Evolutionary conservation across 345 rosid genomes (phyloP), one percentile per base, ranked within the genome.

Genomic region (Pelargonium nanum): DNA sequence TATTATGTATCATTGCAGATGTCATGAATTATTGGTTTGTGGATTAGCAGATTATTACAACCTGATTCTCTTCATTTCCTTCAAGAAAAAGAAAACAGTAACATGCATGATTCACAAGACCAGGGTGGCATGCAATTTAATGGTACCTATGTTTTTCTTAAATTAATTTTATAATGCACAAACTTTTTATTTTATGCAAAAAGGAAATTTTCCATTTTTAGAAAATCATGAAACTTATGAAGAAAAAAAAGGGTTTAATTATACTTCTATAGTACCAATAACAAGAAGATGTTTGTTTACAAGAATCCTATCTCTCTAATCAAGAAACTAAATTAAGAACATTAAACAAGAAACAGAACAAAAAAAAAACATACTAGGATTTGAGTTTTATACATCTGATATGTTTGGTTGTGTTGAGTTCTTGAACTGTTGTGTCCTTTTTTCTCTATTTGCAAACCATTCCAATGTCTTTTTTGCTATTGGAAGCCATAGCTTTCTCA

Each of bases 381-480:
- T 17, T 10, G 4, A n/a, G 15, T 25, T 9, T 17, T 25, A 22
- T 56, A 56, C 25, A 56, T 16, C 17, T 56, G 17, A 22, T n/a
- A 10, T 28, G 10, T 55, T 55, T 26, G 45, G 0, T 5, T 34
- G 25, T 5, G 15, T 22, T 63, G 59, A 21, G 25, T 61, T 50
- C 34, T 22, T 1, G n/a, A 6, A 8, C 17, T 63, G 22, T 12
- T 24, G 52, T 25, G 51, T 52, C 17, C 48, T 58, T 24, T 56
- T 56, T 19, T 70, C 68, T 55, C 65, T 64, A 24, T 45, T 59
- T 24, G 68, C 68, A 58, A 54, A 69, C 72, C 72, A 69, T 21
- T 34, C 59, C 3, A 63, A 63, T 20, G 72, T 69, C 56, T 63
- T 63, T 25, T 59, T 69, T 8, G 68, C 72, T 6, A 69, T 69